phyloP scores from a whole-genome alignment of 208 protist genomes.

The Angomonas deanei region DNA sequence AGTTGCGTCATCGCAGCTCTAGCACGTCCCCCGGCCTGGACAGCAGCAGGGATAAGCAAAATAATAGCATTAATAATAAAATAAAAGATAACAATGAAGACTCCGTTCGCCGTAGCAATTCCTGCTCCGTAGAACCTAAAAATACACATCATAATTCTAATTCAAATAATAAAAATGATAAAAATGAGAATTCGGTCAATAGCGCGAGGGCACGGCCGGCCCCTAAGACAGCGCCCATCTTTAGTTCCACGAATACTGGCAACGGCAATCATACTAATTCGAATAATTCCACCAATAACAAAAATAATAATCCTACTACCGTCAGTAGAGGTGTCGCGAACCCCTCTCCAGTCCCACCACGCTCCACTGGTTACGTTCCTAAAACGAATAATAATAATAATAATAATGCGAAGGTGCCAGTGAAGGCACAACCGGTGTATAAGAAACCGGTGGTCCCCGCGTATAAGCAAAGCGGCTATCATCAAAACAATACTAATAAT shows the following conservation, averaged over 20 bases:
- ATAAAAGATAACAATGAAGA: neutral
- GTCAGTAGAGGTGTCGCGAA: no score
- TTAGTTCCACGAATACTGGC: no score
- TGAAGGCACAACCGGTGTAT: neutral
- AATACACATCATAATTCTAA: no score
- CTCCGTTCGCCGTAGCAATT: neutral
- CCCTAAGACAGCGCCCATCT: no score
- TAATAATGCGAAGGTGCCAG: neutral
- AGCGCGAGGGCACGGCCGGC: no score
- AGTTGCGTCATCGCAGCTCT: neutral
- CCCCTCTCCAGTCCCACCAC: no score
- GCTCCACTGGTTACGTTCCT: neutral
- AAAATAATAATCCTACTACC: no score
- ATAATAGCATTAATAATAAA: neutral
- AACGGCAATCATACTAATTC: no score
- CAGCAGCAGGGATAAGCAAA: neutral
- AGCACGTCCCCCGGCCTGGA: neutral
- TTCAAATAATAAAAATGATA: no score
- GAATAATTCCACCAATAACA: no score
- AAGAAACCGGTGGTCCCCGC: neutral
- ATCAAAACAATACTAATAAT: neutral
- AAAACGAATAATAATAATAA: neutral
- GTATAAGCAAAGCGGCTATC: neutral
- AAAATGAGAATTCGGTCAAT: no score
- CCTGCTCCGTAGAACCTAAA: no score